Base-by-base conservation (phyloP, 768 basidiomycete species). In the Amanita fuliginea region DNA sequence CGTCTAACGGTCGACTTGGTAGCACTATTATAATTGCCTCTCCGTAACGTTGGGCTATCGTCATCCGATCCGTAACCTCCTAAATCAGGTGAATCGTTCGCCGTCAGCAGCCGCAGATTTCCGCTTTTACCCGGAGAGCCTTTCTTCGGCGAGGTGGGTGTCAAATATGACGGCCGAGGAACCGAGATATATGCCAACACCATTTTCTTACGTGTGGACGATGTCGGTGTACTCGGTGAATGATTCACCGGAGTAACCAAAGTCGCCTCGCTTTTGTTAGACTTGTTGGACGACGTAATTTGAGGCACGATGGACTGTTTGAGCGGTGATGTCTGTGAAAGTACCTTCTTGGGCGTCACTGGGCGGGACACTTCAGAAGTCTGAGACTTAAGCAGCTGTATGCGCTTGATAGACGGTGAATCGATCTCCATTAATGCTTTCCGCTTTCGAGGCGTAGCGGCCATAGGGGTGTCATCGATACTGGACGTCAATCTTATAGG, bases 371-470 rank as follows among this genome's bases (percentile, higher is more conserved):
- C 49, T 36, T 43, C 46, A 6, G 9, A 9, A 9, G 53, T 33
- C n/a, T 54, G 49, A 42, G 57, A 59, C 56, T 57, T 66, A 39
- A 60, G 54, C 1, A 62, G 58, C 32, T 72, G 66, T 51, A 72
- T 51, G 47, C 86, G 83, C 63, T 89, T 88, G 39, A 73, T 58
- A 6, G 75, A 73, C 0, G 87, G 83, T 0, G 84, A 81, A 33
- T 75, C 68, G 4, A 83, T 66, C 36, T 77, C 68, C 21, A 76
- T 77, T 3, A 69, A 70, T 2, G 74, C 69, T 57, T 88, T 90
- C 45, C 86, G 75, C 59, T 91, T 91, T 44, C 73, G 75, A 8
- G 86, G 84, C 0, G 86, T 86, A 6, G 72, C 56, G 9, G 62
- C 54, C 11, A 56, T 8, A 58, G 54, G 9, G 58, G 32, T 11